Evolutionary conservation across 116 monocot species (phyloP), one percentile per base, ranked within the genome.

Genomic region (Phalaenopsis hybrid): DNA sequence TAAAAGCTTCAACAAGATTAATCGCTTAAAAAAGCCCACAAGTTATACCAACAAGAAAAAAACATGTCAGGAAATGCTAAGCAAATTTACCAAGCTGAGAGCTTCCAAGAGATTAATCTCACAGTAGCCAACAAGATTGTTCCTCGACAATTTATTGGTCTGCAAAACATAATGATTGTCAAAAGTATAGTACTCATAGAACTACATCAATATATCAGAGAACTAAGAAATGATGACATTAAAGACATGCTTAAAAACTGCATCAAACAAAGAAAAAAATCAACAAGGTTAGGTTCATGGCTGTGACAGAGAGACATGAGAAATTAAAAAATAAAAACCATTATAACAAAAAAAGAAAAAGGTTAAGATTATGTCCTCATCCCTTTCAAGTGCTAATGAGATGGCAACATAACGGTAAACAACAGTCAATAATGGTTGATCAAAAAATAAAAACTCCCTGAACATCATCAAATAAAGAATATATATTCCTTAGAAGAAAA

Each of bases 71-170:
- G 46, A 48, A 46, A 46, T 46, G 37, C 46, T 0, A 6, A 7
- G 8, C 72, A 57, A 57, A 43, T 74, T 89, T 90, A 94, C 97
- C 85, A 43, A 85, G 72, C 69, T 84, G 28, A 96, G 91, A 78
- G 94, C 80, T 80, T 94, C 90, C 80, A 78, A 82, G 83, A 97
- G 91, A 88, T 97, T 77, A 44, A 97, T 84, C 83, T 97, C 94
- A 83, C 94, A 97, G 81, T 94, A 94, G 25, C 97, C 97, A 79
- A 97, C 89, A 83, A 97, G 70, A 84, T 85, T 97, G 82, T 90
- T 97, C 84, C 82, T 94, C 21, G 94, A 91, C 23, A 97, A 83
- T 81, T 75, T 92, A 80, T 97, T 97, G 79, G 97, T 97, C 97
- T 97, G 87, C 86, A 91, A 81, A 85, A 82, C 1, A 41, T 72